phyloP scores from a whole-genome alignment of 805 yeast species.

The Suhomyces sp. region DNA sequence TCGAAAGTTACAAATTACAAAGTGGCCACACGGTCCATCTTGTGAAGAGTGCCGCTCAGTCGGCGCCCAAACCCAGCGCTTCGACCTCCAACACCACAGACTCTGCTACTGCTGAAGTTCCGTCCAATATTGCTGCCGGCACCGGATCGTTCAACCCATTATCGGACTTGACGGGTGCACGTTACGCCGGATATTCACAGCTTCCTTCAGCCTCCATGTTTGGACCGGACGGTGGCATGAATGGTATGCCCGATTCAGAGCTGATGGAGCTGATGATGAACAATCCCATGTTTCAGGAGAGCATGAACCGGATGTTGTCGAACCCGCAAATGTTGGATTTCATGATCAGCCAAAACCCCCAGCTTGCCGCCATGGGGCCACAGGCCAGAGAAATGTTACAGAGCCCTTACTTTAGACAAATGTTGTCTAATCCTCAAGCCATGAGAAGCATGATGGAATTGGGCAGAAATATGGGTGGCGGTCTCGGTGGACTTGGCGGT shows the following conservation, averaged over 20 bases:
- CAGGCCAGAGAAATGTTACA: slow-evolving; percentile 83
- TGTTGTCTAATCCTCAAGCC: slow-evolving; percentile 73
- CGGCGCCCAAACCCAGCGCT: slow-evolving; percentile 25
- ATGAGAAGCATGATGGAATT: slow-evolving; percentile 79
- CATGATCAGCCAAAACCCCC: slow-evolving; percentile 80
- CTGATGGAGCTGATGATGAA: slow-evolving; percentile 74
- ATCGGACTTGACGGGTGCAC: slow-evolving; percentile 90
- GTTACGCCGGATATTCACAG: slow-evolving; percentile 90
- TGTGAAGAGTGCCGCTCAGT: slow-evolving; percentile 70
- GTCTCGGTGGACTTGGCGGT: slow-evolving; percentile 8
- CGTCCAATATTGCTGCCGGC: slow-evolving; percentile 84
- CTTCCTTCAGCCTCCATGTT: slow-evolving; percentile 85
- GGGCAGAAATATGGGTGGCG: slow-evolving; percentile 50
- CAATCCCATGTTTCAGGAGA: slow-evolving; percentile 76
- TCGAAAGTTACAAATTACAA: slow-evolving; percentile 76
- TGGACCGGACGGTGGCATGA: slow-evolving; percentile 86
- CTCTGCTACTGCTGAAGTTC: slow-evolving; percentile 40
- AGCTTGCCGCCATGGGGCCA: slow-evolving; percentile 82
- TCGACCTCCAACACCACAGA: slow-evolving; percentile 17
- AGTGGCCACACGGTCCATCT: slow-evolving; percentile 85
- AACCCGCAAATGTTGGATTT: slow-evolving; percentile 88
- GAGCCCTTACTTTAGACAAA: slow-evolving; percentile 74
- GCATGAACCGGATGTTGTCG: slow-evolving; percentile 75
- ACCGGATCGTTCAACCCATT: slow-evolving; percentile 85
- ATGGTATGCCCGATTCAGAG: slow-evolving; percentile 67